These are phyloP conservation scores for Diplotaxis tenuifolia DNA, from an alignment of 345 rosid species.

Conservation along the genomic window DNA sequence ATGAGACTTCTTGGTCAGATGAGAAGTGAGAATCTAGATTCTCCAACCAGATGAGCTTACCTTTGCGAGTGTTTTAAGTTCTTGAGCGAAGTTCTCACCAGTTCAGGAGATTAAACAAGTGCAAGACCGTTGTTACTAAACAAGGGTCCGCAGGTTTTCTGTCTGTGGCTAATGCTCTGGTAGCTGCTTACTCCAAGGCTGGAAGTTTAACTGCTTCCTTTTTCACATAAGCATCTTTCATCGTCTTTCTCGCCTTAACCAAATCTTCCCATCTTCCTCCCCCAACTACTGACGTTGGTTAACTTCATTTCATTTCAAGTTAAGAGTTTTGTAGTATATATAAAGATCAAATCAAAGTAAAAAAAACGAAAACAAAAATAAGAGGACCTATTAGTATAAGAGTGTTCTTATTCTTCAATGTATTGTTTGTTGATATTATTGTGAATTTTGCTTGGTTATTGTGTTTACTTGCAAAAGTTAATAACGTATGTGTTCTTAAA, in stretches of 20 bases:
- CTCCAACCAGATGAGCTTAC: constrained; percentile 59
- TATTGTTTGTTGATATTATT: too few species aligned
- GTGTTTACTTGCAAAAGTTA: too few species aligned
- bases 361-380: too few species aligned
- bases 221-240: constrained; percentile 70
- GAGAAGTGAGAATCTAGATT: constrained; percentile 40
- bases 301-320: too few species aligned
- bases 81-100: constrained; percentile 45
- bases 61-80: constrained; percentile 57
- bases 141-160: constrained; percentile 40
- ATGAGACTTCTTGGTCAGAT: constrained; percentile 50
- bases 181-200: constrained; percentile 55
- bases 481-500: too few species aligned
- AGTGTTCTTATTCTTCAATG: too few species aligned
- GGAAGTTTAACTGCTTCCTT: constrained; percentile 71
- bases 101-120: constrained; percentile 48
- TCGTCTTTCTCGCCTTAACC: constrained; percentile 62
- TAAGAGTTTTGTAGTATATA: too few species aligned
- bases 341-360: too few species aligned
- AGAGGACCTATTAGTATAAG: too few species aligned
- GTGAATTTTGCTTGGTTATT: too few species aligned
- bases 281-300: too few species aligned
- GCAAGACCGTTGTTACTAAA: constrained; percentile 50
- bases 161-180: constrained; percentile 56
- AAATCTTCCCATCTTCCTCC: constrained; percentile 83